phyloP scores from a whole-genome alignment of 108 stramenopile genomes.

The Discostella stelligeroides region DNA sequence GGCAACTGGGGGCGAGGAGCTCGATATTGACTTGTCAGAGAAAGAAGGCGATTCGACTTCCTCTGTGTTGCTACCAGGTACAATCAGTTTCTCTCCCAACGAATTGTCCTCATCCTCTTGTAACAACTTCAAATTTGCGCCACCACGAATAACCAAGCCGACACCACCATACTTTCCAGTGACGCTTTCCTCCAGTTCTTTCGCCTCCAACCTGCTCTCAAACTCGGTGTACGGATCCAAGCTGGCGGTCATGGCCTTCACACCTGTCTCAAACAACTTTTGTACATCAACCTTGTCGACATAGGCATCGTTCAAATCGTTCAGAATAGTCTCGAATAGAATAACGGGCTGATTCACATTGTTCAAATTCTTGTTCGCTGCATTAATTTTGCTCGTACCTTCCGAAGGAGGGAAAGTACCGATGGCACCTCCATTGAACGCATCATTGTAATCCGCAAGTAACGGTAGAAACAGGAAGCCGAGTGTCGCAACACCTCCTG shows the following conservation, averaged over 20 bases:
- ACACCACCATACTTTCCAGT: conserved; percentile 92
- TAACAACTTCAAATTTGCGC: conserved; percentile 33
- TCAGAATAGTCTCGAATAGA: conserved; percentile 84
- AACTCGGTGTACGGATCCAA: conserved; percentile 98
- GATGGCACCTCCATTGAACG: conserved; percentile 12
- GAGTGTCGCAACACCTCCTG: conserved; percentile 34
- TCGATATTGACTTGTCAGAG: background rate
- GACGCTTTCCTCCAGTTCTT: conserved; percentile 84
- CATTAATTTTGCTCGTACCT: background rate
- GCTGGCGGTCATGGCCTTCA: conserved; percentile 90
- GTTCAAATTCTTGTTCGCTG: background rate
- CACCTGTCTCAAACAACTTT: conserved; percentile 91
- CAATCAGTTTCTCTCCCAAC: background rate
- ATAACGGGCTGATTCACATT: conserved; percentile 73
- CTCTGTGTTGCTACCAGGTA: background rate
- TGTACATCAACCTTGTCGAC: conserved; percentile 88
- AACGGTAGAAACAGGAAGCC: conserved; percentile 42
- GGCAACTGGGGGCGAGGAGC: background rate
- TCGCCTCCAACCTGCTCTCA: conserved; percentile 78
- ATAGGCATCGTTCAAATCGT: conserved; percentile 74
- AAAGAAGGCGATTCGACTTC: background rate
- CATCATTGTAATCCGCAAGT: conserved; percentile 41
- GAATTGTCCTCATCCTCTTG: conserved; percentile 16
- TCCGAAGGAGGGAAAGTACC: background rate
- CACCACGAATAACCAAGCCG: conserved; percentile 91